A percentile compares a stretch with the other conserved stretches of the same genome.
Evolutionary conservation across 192 early-diverging fungal species (phyloP).

Genomic region (Coemansia furcata): DNA sequence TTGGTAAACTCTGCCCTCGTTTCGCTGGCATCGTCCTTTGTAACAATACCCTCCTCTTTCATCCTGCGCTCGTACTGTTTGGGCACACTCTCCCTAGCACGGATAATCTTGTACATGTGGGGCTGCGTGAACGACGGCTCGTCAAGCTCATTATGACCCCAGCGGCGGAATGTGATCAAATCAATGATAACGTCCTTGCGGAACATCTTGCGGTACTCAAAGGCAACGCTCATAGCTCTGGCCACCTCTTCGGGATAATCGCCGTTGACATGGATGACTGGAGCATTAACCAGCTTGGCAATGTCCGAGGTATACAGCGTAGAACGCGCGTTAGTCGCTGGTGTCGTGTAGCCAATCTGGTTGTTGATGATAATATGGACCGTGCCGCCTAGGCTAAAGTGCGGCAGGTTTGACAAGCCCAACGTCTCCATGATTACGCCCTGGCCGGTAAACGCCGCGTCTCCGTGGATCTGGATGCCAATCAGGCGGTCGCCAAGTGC

Average conservation of each 20-base stretch:
- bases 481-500: conserved; percentile 89
- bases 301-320: conserved; percentile 91
- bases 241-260: conserved; percentile 94
- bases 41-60: conserved; percentile 32
- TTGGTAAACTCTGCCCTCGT: conserved; percentile 22
- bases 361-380: conserved; percentile 99
- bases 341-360: conserved; percentile 97
- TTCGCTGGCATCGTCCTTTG: conserved; percentile 26
- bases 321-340: conserved; percentile 89
- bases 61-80: conserved; percentile 82
- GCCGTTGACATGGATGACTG: conserved; percentile 95
- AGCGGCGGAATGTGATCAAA: conserved; percentile 90
- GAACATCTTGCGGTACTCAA: conserved; percentile 91
- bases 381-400: conserved; percentile 91
- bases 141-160: conserved; percentile 98
- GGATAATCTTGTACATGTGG: conserved; percentile 93
- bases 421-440: conserved; percentile 97
- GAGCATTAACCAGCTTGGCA: conserved; percentile 94
- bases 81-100: conserved; percentile 79
- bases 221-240: conserved; percentile 76
- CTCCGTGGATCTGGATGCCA: conserved; percentile 94
- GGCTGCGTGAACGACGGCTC: conserved; percentile 98
- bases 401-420: conserved; percentile 91
- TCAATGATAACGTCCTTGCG: conserved; percentile 95
- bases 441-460: conserved; percentile 83